Evolutionary conservation across 2,329 filamentous ascomycete species (phyloP).

Genomic region (Remersonia thermophila): DNA sequence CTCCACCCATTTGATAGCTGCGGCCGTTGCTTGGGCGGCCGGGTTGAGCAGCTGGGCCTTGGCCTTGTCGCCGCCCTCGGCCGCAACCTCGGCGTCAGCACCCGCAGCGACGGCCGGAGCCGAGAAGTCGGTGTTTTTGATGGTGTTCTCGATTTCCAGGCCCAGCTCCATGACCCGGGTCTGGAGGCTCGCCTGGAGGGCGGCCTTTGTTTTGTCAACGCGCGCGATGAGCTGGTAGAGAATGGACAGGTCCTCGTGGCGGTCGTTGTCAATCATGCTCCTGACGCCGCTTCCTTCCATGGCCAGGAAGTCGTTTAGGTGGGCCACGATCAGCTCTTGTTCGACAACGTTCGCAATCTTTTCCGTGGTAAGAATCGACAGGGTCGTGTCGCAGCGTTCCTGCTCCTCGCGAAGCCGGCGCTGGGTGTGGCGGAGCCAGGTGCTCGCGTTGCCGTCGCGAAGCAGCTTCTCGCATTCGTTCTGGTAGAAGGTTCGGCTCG

Average conservation of each 20-base stretch:
- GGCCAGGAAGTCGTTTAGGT: conserved; percentile 69
- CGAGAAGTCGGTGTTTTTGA: conserved; percentile 45
- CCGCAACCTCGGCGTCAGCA: conserved; percentile 35
- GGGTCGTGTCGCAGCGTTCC: conserved; percentile 69
- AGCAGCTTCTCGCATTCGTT: conserved; percentile 64
- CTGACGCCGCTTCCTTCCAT: conserved; percentile 75
- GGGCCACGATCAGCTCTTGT: conserved; percentile 61
- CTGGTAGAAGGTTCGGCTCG: conserved; percentile 62
- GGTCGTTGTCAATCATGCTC: conserved; percentile 87
- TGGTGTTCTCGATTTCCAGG: conserved; percentile 62
- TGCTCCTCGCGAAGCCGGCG: conserved; percentile 68
- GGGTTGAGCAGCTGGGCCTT: conserved; percentile 38
- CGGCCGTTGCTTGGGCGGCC: conserved; percentile 67
- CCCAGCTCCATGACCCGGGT: conserved; percentile 69
- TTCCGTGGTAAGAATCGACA: conserved; percentile 57
- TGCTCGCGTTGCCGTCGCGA: conserved; percentile 64
- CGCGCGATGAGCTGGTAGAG: conserved; percentile 68
- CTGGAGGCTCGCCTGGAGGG: conserved; percentile 59
- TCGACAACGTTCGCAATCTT: conserved; percentile 73
- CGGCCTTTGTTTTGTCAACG: conserved; percentile 61
- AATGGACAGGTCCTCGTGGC: conserved; percentile 62
- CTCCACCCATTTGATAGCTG: conserved; percentile 90
- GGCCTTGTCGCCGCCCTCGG: conserved; percentile 32
- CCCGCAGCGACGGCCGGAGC: conserved; percentile 22
- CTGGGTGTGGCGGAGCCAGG: conserved; percentile 67